These are phyloP conservation scores for Diospyros lotus DNA, from an alignment of 148 eudicot species.

Conservation along the genomic window DNA sequence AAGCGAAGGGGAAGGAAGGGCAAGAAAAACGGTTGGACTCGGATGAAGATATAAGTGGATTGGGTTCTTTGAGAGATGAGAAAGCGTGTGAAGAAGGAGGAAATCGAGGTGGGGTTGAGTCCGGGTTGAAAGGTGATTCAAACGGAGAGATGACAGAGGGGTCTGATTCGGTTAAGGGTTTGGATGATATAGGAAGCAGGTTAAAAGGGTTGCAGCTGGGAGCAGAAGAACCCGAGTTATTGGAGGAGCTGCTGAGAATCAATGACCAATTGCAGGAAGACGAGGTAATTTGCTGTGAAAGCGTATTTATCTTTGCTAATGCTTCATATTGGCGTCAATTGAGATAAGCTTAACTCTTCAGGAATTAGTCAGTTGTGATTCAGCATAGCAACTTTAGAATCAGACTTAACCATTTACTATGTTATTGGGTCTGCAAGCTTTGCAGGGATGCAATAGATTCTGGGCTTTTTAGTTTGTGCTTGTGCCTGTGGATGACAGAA, in stretches of 20 bases:
- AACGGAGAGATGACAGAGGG: constrained; percentile 13
- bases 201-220: constrained; percentile 46
- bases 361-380: not conserved
- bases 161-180: constrained; percentile 19
- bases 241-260: constrained; percentile 45
- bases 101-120: not conserved
- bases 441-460: not conserved
- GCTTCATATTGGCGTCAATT: not conserved
- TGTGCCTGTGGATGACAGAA: not conserved
- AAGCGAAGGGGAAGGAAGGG: not conserved
- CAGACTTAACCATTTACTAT: not conserved
- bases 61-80: constrained; percentile 28
- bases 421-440: not conserved
- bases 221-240: constrained; percentile 46
- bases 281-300: constrained; percentile 60
- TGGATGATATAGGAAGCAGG: constrained; percentile 38
- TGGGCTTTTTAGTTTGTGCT: not conserved
- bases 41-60: constrained; percentile 14
- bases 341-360: not conserved
- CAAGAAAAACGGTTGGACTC: not conserved
- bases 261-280: constrained; percentile 91
- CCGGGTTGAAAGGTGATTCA: constrained; percentile 8
- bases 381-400: not conserved
- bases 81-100: constrained; percentile 19
- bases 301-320: not conserved